These are phyloP conservation scores for Trichoderma sp. DNA, from an alignment of 2,329 filamentous ascomycete species.

Conservation along the genomic window DNA sequence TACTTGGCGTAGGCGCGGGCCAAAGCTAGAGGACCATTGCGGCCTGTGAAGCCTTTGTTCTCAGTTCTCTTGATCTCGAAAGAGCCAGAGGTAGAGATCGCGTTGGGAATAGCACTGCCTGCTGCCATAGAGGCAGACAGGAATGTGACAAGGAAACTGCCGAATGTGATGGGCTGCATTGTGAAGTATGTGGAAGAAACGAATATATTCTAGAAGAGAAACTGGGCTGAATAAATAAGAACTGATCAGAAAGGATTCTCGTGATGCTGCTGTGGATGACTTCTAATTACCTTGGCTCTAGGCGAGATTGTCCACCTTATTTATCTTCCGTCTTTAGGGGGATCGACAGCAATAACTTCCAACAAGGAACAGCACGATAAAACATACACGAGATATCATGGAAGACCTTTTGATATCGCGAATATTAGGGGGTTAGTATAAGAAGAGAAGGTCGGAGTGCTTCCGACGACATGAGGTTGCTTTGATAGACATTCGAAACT, in stretches of 20 bases:
- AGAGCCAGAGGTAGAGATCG: neutral
- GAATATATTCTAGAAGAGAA: neutral
- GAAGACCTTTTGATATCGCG: neutral
- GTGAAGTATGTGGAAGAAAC: neutral
- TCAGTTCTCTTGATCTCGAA: constrained; percentile 14
- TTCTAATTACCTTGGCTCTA: neutral
- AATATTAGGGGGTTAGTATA: neutral
- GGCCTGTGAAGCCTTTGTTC: constrained; percentile 13
- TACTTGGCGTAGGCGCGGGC: constrained; percentile 24
- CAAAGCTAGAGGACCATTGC: constrained; percentile 21
- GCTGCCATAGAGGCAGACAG: constrained; percentile 18
- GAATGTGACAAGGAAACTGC: constrained; percentile 17
- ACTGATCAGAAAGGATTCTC: neutral
- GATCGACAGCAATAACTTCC: constrained; percentile 6
- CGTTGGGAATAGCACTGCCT: constrained; percentile 12
- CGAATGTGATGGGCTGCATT: constrained; percentile 16
- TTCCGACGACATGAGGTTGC: neutral
- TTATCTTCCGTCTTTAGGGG: neutral
- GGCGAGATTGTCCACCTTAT: constrained; percentile 5
- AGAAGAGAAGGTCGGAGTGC: neutral
- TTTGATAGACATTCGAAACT: neutral
- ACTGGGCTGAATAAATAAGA: neutral
- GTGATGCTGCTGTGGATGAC: neutral
- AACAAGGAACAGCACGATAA: neutral
- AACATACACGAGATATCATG: neutral